phyloP scores from a whole-genome alignment of 2,329 filamentous ascomycete species.

The Fusarium sulawesiense region DNA sequence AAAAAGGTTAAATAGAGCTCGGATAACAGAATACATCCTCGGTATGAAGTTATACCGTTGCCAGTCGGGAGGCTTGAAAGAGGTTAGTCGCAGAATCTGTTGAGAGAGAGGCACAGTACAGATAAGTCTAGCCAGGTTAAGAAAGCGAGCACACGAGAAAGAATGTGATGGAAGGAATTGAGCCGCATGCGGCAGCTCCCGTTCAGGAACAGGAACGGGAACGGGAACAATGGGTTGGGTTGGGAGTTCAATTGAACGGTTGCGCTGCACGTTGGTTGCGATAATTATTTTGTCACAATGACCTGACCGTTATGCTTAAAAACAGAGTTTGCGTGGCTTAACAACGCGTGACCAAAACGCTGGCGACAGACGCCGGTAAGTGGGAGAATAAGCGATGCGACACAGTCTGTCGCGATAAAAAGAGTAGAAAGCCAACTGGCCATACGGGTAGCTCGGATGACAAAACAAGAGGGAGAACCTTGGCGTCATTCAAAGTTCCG shows the following conservation, averaged over 20 bases:
- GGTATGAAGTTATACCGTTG: not conserved
- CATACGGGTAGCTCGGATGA: not conserved
- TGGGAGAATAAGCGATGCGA: not conserved
- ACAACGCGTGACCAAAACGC: not conserved
- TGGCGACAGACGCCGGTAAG: not conserved
- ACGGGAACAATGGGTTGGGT: not conserved
- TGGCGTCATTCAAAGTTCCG: not conserved
- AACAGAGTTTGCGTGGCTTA: not conserved
- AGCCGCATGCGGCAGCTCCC: constrained; percentile 5
- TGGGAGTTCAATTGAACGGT: not conserved
- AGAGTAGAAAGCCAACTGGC: not conserved
- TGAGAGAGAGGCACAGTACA: not conserved
- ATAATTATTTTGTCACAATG: not conserved
- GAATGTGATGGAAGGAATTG: not conserved
- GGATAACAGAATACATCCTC: not conserved
- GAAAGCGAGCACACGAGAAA: not conserved
- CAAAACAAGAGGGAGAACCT: too few relatives aligned
- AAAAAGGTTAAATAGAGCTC: not conserved
- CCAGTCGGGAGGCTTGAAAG: not conserved
- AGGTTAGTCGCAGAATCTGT: not conserved
- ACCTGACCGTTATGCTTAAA: not conserved
- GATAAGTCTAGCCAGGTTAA: not conserved
- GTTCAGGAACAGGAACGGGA: not conserved
- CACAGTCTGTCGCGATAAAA: not conserved
- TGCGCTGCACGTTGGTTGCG: not conserved